Percentiles rank a stretch among this genome's conserved stretches.
Evolutionary conservation across 768 basidiomycete species (phyloP).

Genomic region (Saitozyma sp.): DNA sequence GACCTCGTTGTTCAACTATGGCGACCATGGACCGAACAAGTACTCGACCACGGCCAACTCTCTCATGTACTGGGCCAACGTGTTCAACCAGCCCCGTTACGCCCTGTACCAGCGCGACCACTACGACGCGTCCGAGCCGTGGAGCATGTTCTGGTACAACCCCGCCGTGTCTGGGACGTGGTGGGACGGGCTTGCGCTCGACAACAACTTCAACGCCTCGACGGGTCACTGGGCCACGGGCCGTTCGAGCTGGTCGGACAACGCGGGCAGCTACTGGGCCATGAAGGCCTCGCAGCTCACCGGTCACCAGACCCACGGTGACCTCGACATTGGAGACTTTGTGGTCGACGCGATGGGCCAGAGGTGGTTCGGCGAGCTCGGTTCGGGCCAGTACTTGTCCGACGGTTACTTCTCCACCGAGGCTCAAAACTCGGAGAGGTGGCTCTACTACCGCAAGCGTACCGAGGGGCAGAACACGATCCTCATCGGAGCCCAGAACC

Average conservation of each 20-base stretch:
- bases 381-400: slow-evolving; percentile 79
- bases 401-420: slow-evolving; percentile 75
- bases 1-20: slow-evolving; percentile 62
- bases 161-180: slow-evolving; percentile 78
- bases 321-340: slow-evolving; percentile 92
- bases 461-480: slow-evolving; percentile 98
- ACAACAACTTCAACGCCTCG: slow-evolving; percentile 72
- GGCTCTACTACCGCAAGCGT: slow-evolving; percentile 93
- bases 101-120: slow-evolving; percentile 90
- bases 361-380: slow-evolving; percentile 93
- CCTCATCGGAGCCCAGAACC: slow-evolving; percentile 71
- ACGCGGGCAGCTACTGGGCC: slow-evolving; percentile 75
- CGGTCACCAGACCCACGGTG: slow-evolving; percentile 90
- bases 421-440: slow-evolving; percentile 67
- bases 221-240: slow-evolving; percentile 85
- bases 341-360: slow-evolving; percentile 90
- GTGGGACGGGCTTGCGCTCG: slow-evolving; percentile 82
- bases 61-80: slow-evolving; percentile 72
- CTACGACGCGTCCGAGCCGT: slow-evolving; percentile 71
- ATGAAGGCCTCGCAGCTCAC: slow-evolving; percentile 81
- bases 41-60: slow-evolving; percentile 88
- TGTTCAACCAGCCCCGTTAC: slow-evolving; percentile 71
- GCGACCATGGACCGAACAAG: slow-evolving; percentile 89
- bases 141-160: slow-evolving; percentile 90
- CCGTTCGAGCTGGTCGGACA: slow-evolving; percentile 89